phyloP scores from a whole-genome alignment of 2,329 filamentous ascomycete genomes.

The Lecanicillium sp. region DNA sequence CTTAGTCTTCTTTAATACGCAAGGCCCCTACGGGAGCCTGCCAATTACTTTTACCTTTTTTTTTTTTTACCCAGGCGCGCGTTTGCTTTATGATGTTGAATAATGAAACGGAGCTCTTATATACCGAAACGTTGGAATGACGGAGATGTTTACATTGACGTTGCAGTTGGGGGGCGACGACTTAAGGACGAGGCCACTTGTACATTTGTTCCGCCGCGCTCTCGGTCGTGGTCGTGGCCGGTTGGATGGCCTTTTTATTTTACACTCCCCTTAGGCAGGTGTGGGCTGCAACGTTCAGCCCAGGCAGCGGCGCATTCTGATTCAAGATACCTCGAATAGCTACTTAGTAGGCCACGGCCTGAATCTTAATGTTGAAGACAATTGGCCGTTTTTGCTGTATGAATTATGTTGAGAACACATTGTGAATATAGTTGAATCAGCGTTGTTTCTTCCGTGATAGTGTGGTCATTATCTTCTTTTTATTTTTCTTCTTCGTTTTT shows the following conservation, averaged over 20 bases:
- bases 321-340: constrained; percentile 28
- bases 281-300: constrained; percentile 13
- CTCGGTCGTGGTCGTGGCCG: not conserved
- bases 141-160: not conserved
- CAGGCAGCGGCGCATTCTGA: constrained; percentile 21
- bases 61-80: not conserved
- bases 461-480: too few species aligned
- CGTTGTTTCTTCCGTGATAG: too few species aligned
- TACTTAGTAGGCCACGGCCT: constrained; percentile 13
- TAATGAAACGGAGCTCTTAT: not conserved
- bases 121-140: not conserved
- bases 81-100: constrained; percentile 7
- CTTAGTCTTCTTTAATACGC: not conserved
- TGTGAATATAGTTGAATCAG: too few species aligned
- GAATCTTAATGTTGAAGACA: constrained; percentile 14
- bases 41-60: not conserved
- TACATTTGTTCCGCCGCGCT: not conserved
- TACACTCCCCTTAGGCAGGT: not conserved
- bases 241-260: not conserved
- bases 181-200: not conserved
- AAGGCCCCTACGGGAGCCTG: not conserved
- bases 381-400: constrained; percentile 18
- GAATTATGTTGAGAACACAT: constrained; percentile 1
- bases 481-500: too few species aligned
- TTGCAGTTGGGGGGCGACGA: not conserved